phyloP scores from a whole-genome alignment of 169 alveolate genomes.

The Cryptosporidium tyzzeri region DNA sequence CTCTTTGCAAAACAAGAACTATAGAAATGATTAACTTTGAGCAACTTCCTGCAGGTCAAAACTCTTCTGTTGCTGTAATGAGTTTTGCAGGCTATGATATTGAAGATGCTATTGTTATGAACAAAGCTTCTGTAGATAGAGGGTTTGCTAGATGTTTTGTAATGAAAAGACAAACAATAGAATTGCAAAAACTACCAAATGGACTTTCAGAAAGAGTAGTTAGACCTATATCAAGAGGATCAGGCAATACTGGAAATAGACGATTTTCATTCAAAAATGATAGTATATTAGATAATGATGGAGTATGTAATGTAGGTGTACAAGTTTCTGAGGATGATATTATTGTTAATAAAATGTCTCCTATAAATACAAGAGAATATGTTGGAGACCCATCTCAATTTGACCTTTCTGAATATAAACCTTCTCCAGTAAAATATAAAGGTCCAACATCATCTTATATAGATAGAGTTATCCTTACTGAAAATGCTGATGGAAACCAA shows the following conservation, averaged over 20 bases:
- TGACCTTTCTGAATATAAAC: slow-evolving; percentile 77
- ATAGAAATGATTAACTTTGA: slow-evolving; percentile 96
- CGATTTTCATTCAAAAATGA: slow-evolving; percentile 33
- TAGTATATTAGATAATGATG: slow-evolving; percentile 90
- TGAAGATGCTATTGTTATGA: slow-evolving; percentile 99
- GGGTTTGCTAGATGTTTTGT: slow-evolving; percentile 96
- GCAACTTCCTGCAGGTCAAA: slow-evolving; percentile 99
- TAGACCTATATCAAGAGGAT: neutral
- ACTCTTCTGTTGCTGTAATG: slow-evolving; percentile 99
- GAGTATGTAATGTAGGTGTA: slow-evolving; percentile 93
- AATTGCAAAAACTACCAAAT: slow-evolving; percentile 83
- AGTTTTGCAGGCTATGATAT: slow-evolving; percentile 99
- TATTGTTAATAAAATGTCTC: slow-evolving; percentile 88
- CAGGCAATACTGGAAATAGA: neutral
- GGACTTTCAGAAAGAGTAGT: slow-evolving; percentile 84
- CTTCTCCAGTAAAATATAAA: slow-evolving; percentile 83
- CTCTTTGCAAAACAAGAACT: slow-evolving; percentile 96
- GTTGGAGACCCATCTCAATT: slow-evolving; percentile 78
- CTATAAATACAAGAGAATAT: slow-evolving; percentile 82
- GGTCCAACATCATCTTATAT: slow-evolving; percentile 91
- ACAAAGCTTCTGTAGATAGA: slow-evolving; percentile 97
- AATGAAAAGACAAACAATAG: slow-evolving; percentile 84
- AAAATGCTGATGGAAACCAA: slow-evolving; percentile 90
- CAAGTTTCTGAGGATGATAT: slow-evolving; percentile 92
- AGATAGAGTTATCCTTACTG: slow-evolving; percentile 95